Evolutionary conservation across 306 rosid species (phyloP), one percentile per base, ranked within the genome.

Genomic region (Trichosanthes cucumerina): DNA sequence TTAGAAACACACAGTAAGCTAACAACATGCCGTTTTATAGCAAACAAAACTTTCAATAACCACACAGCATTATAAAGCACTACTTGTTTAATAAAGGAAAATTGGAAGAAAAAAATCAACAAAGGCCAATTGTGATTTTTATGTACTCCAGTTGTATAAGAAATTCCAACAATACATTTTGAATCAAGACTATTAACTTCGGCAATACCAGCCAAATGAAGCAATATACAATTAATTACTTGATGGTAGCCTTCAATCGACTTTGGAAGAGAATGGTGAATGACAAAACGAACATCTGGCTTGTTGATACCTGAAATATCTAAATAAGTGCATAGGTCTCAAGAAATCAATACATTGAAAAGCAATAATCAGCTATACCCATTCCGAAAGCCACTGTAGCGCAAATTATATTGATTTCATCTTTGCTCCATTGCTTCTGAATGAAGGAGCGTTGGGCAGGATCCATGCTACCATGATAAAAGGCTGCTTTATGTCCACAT

Each of bases 371-470:
- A 85, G 83, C 38, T 43, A 7, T 95, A 95, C 99, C 99, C 99
- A 95, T 95, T 88, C 99, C 99, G 90, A 95, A 95, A 83, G 99
- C 99, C 85, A 95, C 96, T 28, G 99, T 95, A 68, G 99, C 99
- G 79, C 99, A 95, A 68, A 95, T 95, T 59, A 95, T 85, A 52
- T 92, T 92, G 75, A 95, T 85, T 86, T 95, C 99, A 82, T 95
- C 97, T 88, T 92, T 95, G 85, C 99, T 95, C 97, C 99, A 95
- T 82, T 95, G 99, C 84, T 88, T 91, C 81, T 95, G 99, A 82
- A 92, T 87, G 79, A 80, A 86, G 82, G 99, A 57, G 80, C 99
- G 96, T 81, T 86, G 97, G 81, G 93, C 75, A 79, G 96, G 92
- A 78, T 95, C 97, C 97, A 95, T 91, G 85, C 76, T 95, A 76